A percentile compares a stretch with the other conserved stretches of the same genome.
Evolutionary conservation across 495 filamentous ascomycete genomes (phyloP).

Genomic region (Parmelia sp.): DNA sequence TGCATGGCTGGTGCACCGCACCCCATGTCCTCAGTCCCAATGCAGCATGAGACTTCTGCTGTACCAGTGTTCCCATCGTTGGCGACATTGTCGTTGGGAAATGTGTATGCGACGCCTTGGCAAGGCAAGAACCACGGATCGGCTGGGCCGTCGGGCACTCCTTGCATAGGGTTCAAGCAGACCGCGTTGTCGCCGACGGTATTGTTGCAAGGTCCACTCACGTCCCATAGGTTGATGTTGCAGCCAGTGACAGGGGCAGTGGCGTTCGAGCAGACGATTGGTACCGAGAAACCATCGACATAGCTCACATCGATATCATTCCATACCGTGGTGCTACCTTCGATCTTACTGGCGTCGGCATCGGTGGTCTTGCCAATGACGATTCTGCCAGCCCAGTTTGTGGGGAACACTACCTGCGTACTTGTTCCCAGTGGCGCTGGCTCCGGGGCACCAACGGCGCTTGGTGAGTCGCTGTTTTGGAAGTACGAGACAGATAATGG

Average conservation of each 20-base stretch:
- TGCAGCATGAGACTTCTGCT: slow-evolving; percentile 25
- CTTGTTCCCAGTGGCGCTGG: slow-evolving; percentile 12
- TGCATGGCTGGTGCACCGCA: slow-evolving; percentile 16
- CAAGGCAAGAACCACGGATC: slow-evolving; percentile 27
- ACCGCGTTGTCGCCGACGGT: slow-evolving; percentile 14
- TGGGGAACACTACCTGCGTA: slow-evolving; percentile 19
- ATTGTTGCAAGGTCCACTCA: slow-evolving; percentile 17
- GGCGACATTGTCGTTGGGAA: slow-evolving; percentile 28
- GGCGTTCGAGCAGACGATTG: slow-evolving; percentile 25
- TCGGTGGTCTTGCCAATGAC: slow-evolving; percentile 20
- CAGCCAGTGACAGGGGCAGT: slow-evolving; percentile 27
- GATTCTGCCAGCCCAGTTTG: slow-evolving; percentile 26
- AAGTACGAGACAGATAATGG: slow-evolving; percentile 18
- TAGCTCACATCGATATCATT: slow-evolving; percentile 26
- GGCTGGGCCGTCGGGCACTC: slow-evolving; percentile 19
- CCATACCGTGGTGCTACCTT: slow-evolving; percentile 22
- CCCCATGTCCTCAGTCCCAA: slow-evolving; percentile 28
- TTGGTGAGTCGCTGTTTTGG: slow-evolving; percentile 12
- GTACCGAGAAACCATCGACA: slow-evolving; percentile 30
- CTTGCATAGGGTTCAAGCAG: slow-evolving; percentile 25
- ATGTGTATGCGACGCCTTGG: slow-evolving; percentile 30
- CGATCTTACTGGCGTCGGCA: slow-evolving; percentile 23
- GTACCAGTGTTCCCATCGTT: slow-evolving; percentile 21
- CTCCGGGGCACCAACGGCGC: slow-evolving; percentile 7
- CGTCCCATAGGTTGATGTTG: slow-evolving; percentile 28